Conservation (phyloP, 2,329 filamentous ascomycete genomes). For the Talaromyces sp. region DNA sequence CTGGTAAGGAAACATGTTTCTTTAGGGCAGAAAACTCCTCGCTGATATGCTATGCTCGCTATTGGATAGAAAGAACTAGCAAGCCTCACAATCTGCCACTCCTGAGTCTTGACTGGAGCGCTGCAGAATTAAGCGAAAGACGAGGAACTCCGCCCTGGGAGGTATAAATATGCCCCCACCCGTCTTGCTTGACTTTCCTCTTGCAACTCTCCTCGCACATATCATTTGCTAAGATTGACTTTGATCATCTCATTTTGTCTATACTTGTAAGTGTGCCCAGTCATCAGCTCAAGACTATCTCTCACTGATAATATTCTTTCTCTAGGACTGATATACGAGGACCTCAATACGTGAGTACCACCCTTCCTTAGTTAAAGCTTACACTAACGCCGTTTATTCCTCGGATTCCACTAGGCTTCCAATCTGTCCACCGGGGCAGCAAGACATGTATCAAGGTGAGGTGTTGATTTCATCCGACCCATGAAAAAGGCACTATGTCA, state of each 20-base stretch:
- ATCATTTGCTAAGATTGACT: not conserved
- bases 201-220: not conserved
- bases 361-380: not conserved
- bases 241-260: not conserved
- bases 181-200: not conserved
- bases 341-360: too few species aligned
- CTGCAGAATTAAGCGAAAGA: not conserved
- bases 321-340: too few species aligned
- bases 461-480: not conserved
- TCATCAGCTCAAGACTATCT: not conserved
- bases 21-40: not conserved
- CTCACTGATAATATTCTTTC: not conserved
- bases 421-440: not conserved
- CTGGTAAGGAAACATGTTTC: not conserved
- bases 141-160: not conserved
- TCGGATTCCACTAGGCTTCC: not conserved
- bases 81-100: too few species aligned
- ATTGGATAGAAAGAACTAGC: too few species aligned
- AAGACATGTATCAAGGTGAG: not conserved
- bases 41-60: not conserved
- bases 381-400: not conserved
- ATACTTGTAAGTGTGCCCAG: not conserved
- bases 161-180: not conserved
- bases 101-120: too few species aligned
- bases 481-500: not conserved